phyloP scores from a whole-genome alignment of 768 basidiomycete genomes.

The Phylloporus rhodoxanthus region DNA sequence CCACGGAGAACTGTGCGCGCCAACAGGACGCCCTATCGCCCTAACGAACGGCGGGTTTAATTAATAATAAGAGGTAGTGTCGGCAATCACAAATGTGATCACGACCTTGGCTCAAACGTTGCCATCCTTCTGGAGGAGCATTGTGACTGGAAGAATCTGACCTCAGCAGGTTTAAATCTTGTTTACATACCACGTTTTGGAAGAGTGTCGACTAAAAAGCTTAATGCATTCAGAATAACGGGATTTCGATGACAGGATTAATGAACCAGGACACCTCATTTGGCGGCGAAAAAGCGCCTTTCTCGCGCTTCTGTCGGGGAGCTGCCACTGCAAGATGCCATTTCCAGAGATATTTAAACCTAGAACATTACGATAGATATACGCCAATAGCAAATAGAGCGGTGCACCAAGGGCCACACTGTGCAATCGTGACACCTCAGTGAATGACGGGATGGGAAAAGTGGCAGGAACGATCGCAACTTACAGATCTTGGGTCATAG shows the following conservation, averaged over 20 bases:
- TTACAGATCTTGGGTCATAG: not conserved
- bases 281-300: not conserved
- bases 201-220: not conserved
- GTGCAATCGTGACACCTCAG: not conserved
- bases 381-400: not conserved
- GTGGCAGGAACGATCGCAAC: not conserved
- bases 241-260: not conserved
- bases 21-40: not conserved
- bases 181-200: not conserved
- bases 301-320: not conserved
- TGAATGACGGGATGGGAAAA: not conserved
- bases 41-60: not conserved
- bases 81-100: not conserved
- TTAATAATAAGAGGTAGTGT: not conserved
- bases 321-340: not conserved
- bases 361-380: not conserved
- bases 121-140: not conserved
- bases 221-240: not conserved
- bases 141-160: not conserved
- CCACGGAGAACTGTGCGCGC: not conserved
- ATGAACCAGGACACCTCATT: not conserved
- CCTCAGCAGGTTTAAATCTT: not conserved
- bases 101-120: not conserved
- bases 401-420: not conserved
- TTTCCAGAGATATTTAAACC: not conserved